Base-by-base conservation (phyloP, 1,139 yeast species). In the Casaregolazyma suthepensis region DNA sequence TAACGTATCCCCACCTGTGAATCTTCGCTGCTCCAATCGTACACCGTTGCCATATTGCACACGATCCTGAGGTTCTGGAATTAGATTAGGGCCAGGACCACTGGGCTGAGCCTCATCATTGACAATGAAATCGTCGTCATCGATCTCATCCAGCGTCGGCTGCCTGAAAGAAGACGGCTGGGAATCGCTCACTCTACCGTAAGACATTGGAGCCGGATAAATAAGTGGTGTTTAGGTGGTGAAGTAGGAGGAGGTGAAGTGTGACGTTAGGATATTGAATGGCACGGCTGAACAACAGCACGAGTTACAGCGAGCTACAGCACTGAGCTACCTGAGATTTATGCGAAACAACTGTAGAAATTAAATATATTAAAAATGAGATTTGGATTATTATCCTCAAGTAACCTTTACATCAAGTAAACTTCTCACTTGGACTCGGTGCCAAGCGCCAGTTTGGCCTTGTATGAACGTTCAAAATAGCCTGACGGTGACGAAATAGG, bases 401-500 rank as follows among this genome's bases (percentile, higher is more conserved):
- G n/a, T n/a, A n/a, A n/a, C n/a, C n/a, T n/a, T n/a, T n/a, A n/a
- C n/a, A 2, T 26, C 12, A 26, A 26, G 5, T 26, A 26, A 26
- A 7, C 12, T 5, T 6, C 2, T 15, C 40, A 15, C 2, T 35
- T 15, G 17, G 40, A n/a, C 9, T 35, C 40, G 15, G 9, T 6
- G 17, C 13, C 17, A 15, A n/a, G 9, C 40, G 17, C 40, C 17
- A 12, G 40, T 35, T 35, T 38, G 9, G 52, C 52, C 15, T n/a
- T 31, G 35, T 23, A 52, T 3, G 61, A 57, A 46, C 95, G 77
- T 61, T 87, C 94, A 67, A 86, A 93, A 69, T 90, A 93, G 59
- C 85, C 77, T 66, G 90, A 90, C 7, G 99, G 98, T 71, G 90
- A 96, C 29, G 80, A 79, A 54, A 93, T 87, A 54, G 80, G 77